Evolutionary conservation across 371 early-diverging fungal genomes (phyloP).

Genomic region (Circinella minor): DNA sequence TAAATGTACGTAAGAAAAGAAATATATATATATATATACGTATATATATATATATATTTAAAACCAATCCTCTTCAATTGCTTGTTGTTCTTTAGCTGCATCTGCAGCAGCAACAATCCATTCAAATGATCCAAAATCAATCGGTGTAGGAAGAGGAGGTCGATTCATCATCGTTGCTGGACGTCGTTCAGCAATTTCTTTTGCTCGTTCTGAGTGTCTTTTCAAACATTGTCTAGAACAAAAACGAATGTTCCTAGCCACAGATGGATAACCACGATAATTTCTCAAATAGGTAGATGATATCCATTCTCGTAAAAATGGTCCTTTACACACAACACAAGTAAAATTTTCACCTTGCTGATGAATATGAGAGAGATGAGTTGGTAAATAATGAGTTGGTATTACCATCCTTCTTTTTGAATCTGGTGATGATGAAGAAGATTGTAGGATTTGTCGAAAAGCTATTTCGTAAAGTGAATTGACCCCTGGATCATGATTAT

Average conservation of each 20-base stretch:
- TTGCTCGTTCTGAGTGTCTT: neutral
- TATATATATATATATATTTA: neutral
- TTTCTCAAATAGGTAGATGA: neutral
- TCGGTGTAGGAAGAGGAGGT: neutral
- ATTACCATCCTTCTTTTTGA: too few relatives aligned
- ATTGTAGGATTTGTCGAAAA: constrained; percentile 1
- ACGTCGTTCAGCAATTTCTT: neutral
- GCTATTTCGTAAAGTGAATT: constrained; percentile 8
- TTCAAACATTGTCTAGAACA: neutral
- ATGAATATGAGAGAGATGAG: neutral
- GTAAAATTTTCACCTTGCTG: neutral
- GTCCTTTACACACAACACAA: neutral
- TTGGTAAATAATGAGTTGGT: neutral
- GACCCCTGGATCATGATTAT: neutral
- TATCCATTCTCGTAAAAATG: neutral
- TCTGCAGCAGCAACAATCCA: constrained; percentile 5
- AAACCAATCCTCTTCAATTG: constrained; percentile 3
- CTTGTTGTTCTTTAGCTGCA: constrained; percentile 3
- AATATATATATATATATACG: neutral
- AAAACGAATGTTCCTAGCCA: neutral
- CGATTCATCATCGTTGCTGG: neutral
- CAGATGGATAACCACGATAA: constrained; percentile 3
- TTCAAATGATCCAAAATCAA: constrained; percentile 3
- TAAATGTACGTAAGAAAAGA: neutral
- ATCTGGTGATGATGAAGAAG: neutral